Evolutionary conservation across 148 eudicot species (phyloP).

Genomic region (Arctostaphylos glauca): DNA sequence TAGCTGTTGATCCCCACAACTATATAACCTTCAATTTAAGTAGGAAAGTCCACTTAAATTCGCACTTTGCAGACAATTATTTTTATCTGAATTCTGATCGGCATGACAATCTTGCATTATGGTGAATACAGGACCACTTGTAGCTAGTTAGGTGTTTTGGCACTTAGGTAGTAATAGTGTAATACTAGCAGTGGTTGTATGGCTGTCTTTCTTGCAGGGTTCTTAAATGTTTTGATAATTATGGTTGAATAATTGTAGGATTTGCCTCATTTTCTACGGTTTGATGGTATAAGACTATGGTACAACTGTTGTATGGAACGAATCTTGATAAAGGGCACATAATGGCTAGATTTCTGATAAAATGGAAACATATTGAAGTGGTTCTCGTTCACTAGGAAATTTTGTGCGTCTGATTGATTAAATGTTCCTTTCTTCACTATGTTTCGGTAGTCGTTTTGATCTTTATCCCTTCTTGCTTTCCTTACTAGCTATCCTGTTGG

Average conservation of each 20-base stretch:
- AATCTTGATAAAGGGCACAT: not conserved
- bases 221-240: not conserved
- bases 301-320: not conserved
- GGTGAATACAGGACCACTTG: not conserved
- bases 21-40: too few species aligned
- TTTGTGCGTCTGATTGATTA: not conserved
- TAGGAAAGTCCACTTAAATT: too few species aligned
- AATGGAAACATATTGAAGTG: not conserved
- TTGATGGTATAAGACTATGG: not conserved
- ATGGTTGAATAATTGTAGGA: not conserved
- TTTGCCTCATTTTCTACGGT: not conserved
- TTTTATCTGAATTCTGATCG: too few species aligned
- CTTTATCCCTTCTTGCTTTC: not conserved
- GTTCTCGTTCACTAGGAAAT: not conserved
- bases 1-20: not conserved
- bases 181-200: not conserved
- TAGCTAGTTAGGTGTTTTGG: not conserved
- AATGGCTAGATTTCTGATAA: not conserved
- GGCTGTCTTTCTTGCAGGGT: not conserved
- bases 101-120: not conserved
- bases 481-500: not conserved
- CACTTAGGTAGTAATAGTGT: not conserved
- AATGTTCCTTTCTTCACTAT: not conserved
- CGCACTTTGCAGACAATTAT: too few species aligned
- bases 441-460: not conserved